Evolutionary conservation across 805 yeast genomes (phyloP).

Genomic region (Spencermartinsiella europaea): DNA sequence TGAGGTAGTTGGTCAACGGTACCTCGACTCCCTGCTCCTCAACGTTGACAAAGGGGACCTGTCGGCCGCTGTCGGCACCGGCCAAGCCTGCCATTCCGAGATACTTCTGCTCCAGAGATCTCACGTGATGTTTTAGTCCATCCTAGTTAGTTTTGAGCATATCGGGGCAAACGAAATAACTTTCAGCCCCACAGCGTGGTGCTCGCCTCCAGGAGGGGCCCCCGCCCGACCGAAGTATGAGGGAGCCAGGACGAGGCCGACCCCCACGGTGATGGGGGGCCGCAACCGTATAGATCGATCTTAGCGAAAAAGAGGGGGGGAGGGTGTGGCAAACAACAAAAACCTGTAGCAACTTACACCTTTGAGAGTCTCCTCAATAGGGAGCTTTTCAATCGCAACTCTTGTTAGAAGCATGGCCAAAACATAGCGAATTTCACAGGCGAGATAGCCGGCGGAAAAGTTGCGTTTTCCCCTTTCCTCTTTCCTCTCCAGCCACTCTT

Average conservation of each 20-base stretch:
- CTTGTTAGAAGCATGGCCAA: conserved; percentile 31
- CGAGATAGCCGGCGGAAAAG: too few species aligned
- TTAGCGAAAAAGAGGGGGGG: too few species aligned
- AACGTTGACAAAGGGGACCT: conserved; percentile 26
- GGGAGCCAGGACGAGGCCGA: too few species aligned
- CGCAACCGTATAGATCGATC: too few species aligned
- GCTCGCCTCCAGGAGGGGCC: neutral
- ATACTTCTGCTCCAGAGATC: conserved; percentile 59
- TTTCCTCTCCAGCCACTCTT: neutral
- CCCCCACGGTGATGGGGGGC: too few species aligned
- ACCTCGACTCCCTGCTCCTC: conserved; percentile 53
- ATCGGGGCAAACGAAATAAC: too few species aligned
- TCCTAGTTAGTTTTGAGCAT: too few species aligned
- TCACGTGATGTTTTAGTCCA: conserved; percentile 39
- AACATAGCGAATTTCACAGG: too few species aligned
- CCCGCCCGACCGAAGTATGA: too few species aligned
- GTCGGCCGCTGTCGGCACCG: conserved; percentile 19
- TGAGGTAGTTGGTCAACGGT: conserved; percentile 87
- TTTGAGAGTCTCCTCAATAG: conserved; percentile 51
- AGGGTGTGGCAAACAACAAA: neutral
- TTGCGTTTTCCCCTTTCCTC: neutral
- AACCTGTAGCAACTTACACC: conserved; percentile 32
- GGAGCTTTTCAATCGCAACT: conserved; percentile 54
- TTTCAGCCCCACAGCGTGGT: too few species aligned
- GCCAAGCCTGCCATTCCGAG: conserved; percentile 39